phyloP scores from a whole-genome alignment of 2,329 filamentous ascomycete species.

The Colletotrichum lupini region DNA sequence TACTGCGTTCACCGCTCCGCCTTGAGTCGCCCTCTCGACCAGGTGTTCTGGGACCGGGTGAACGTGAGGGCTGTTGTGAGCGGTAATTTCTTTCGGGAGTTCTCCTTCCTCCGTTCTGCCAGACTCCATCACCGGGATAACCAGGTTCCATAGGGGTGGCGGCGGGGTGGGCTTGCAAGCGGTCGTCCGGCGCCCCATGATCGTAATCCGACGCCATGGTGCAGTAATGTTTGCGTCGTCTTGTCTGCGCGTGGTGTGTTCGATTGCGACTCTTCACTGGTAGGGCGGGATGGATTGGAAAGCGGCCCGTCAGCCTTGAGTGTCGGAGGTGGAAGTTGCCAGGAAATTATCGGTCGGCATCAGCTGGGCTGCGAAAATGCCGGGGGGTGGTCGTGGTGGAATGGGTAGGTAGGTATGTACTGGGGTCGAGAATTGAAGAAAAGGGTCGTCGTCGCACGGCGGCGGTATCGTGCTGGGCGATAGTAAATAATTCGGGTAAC shows the following conservation, averaged over 20 bases:
- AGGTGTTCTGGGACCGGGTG: conserved; percentile 45
- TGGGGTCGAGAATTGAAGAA: conserved; percentile 29
- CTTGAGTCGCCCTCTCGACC: conserved; percentile 55
- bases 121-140: conserved; percentile 46
- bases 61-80: conserved; percentile 46
- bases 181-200: conserved; percentile 52
- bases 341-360: conserved; percentile 37
- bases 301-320: conserved; percentile 36
- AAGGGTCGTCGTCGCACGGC: conserved; percentile 30
- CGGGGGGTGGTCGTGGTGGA: conserved; percentile 9
- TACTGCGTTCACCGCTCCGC: conserved; percentile 67
- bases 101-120: conserved; percentile 50
- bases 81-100: conserved; percentile 51
- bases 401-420: conserved; percentile 27
- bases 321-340: conserved; percentile 32
- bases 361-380: conserved; percentile 34
- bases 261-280: conserved; percentile 35
- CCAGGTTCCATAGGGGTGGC: conserved; percentile 42
- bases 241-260: conserved; percentile 9
- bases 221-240: conserved; percentile 5
- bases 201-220: conserved; percentile 61
- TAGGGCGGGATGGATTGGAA: conserved; percentile 21
- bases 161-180: conserved; percentile 44
- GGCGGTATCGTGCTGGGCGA: conserved; percentile 30
- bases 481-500: conserved; percentile 29